Base-by-base conservation (phyloP, 495 filamentous ascomycete species). In the Aspergillus sparsus region DNA sequence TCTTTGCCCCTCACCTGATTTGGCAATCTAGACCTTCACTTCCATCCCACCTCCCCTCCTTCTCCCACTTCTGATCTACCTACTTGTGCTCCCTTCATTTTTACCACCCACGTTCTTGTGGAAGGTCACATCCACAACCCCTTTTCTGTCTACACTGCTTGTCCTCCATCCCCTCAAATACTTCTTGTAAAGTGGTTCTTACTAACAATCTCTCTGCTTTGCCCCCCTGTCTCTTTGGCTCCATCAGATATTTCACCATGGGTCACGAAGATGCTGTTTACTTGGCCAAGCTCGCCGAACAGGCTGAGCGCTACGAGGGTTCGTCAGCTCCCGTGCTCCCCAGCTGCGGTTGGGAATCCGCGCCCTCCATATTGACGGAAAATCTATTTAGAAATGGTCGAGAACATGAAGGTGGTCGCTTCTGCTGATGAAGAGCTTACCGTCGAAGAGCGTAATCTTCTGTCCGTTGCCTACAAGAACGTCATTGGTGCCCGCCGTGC, bases 251-350 rank as follows among this genome's bases (percentile, higher is more conserved):
- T 62, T 66, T 79, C 82, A 95, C 81, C 80, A 98, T 98, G 94
- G 93, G 91, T 83, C 91, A 96, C 86, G 94, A 98, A 87, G 92
- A 98, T 81, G 92, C 93, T 73, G 94, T 98, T 69, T 98, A 98
- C 80, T 89, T 98, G 69, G 94, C 94, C 80, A 98, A 98, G 91
- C 89, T 98, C 74, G 95, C 95, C 74, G 94, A 98, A 89, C 94
- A 98, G 86, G 94, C 94, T 77, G 94, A 98, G 86, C 95, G 94
- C 77, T 98, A 98, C 80, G 94, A 98, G 82, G 94, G 94, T 97
- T 82, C 71, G 90, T 87, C 47, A 33, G 52, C 31, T 45, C 44
- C 46, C 31, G 39, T 13, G 47, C 16, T 31, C 33, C 39, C 44
- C 12, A 31, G 37, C 31, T 18, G 3, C 21, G 15, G 39, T 36